Evolutionary conservation across 257 asterid genomes (phyloP), one percentile per base, ranked within the genome.

Genomic region (Solanum sejunctum): DNA sequence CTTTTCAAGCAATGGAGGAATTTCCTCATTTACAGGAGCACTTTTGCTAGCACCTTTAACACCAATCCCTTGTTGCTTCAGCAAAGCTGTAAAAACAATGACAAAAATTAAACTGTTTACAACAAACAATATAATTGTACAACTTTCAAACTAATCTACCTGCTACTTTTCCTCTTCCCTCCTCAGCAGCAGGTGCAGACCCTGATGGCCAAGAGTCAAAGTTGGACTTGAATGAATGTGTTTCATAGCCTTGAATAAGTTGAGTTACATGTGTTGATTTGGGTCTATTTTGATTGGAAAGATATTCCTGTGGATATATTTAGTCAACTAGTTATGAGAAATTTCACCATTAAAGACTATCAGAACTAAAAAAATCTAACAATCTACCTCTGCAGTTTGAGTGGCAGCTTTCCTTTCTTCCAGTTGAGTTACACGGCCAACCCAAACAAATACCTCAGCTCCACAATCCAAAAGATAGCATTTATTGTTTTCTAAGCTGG

Each of bases 151-250:
- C 80, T 80, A 86, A 81, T 85, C 69, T 87, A 95, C 99, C 99
- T 84, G 99, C 99, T 39, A 97, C 99, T 91, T 95, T 97, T 83
- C 98, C 99, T 85, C 99, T 94, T 87, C 99, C 99, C 90, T 95
- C 99, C 90, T 97, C 99, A 86, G 98, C 88, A 90, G 91, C 94
- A 85, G 67, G 81, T 67, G 94, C 94, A 56, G 93, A 95, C 85
- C 98, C 96, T 58, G 94, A 93, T 39, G 99, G 98, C 99, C 99
- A 97, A 81, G 97, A 92, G 89, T 92, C 97, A 86, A 97, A 97
- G 87, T 92, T 94, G 88, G 97, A 84, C 89, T 97, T 97, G 92
- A 97, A 97, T 52, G 97, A 91, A 88, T 92, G 97, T 23, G 96
- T 94, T 89, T 97, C 99, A 84, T 95, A 91, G 88, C 99, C 99